Conservation (phyloP, 345 rosid species). For the Syzygium grande region DNA sequence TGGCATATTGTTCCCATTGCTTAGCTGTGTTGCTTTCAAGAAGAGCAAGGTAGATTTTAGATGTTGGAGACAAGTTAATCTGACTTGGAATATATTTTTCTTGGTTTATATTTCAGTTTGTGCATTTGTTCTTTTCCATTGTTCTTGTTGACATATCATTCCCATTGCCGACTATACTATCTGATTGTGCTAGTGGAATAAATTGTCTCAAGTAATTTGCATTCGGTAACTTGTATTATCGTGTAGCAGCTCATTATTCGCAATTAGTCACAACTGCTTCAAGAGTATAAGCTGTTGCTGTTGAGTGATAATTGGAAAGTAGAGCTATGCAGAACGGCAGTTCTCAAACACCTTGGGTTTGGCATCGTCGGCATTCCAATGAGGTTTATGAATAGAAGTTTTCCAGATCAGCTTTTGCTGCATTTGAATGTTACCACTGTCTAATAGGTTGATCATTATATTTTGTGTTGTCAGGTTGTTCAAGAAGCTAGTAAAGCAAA, state of each 20-base stretch:
- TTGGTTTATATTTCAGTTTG: not conserved
- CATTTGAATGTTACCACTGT: not conserved
- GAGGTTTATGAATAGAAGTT: slow-evolving; percentile 33
- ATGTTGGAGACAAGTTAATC: not conserved
- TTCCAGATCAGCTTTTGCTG: not conserved
- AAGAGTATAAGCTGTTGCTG: not conserved
- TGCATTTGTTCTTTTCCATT: not conserved
- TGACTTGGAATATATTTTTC: not conserved
- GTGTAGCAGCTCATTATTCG: not conserved
- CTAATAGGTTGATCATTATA: not conserved
- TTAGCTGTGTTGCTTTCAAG: not conserved
- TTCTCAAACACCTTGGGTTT: slow-evolving; percentile 45
- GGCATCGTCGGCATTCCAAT: slow-evolving; percentile 63
- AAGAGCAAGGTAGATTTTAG: not conserved
- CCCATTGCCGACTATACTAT: not conserved
- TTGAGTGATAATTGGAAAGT: slow-evolving; percentile 1
- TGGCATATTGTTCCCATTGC: not conserved
- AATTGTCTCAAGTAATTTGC: not conserved
- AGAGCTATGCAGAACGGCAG: slow-evolving; percentile 45
- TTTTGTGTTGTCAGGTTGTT: slow-evolving; percentile 28
- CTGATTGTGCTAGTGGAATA: not conserved
- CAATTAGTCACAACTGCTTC: not conserved
- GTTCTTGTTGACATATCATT: not conserved
- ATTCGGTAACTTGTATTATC: not conserved
- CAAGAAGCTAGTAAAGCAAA: slow-evolving; percentile 47